These are phyloP conservation scores for Solanum sejunctum DNA, from an alignment of 257 asterid genomes.

Conservation along the genomic window DNA sequence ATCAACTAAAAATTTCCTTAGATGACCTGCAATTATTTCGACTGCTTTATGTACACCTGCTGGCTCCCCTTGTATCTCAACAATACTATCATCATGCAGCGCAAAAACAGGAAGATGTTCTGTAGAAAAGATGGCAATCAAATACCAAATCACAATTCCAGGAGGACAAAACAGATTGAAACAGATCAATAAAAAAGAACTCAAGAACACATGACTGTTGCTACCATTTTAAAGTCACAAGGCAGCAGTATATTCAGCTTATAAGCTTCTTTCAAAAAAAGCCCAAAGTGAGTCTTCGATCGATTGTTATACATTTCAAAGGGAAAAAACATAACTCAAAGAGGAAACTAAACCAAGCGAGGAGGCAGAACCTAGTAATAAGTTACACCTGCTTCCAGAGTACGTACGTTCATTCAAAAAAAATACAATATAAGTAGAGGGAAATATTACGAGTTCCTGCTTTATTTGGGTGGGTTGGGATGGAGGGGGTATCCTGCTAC, in stretches of 20 bases:
- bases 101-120: constrained; percentile 76
- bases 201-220: not conserved
- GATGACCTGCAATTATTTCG: constrained; percentile 67
- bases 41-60: constrained; percentile 63
- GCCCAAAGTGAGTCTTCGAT: not conserved
- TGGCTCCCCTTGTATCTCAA: constrained; percentile 90
- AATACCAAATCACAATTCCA: not conserved
- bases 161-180: not conserved
- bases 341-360: not conserved
- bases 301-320: not conserved
- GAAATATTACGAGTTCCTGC: not conserved
- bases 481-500: not conserved
- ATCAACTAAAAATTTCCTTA: constrained; percentile 80
- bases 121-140: constrained; percentile 16
- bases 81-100: constrained; percentile 74
- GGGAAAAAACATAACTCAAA: not conserved
- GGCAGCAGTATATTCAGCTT: not conserved
- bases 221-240: not conserved
- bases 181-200: not conserved
- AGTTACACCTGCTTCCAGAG: not conserved
- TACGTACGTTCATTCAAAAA: not conserved
- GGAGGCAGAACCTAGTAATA: not conserved
- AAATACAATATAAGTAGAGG: not conserved
- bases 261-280: not conserved
- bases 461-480: not conserved